Conservation (phyloP, 2,329 filamentous ascomycete species). For the Sarocladium oryzae region DNA sequence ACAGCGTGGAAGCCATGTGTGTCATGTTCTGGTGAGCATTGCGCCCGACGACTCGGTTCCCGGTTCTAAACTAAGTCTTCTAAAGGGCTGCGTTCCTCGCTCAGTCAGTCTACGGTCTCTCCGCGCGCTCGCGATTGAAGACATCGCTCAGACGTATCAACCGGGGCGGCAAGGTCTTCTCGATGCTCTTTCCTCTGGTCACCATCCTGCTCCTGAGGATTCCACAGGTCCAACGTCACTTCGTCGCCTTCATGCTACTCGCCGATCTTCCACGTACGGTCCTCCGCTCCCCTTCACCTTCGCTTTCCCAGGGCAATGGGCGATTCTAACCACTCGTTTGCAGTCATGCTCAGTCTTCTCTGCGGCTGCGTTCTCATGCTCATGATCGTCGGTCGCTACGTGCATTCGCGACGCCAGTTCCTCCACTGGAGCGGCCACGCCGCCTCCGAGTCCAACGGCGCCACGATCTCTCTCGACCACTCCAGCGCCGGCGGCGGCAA, state of each 20-base stretch:
- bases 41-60: neutral
- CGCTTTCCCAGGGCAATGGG: too few species aligned
- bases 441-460: neutral
- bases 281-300: too few species aligned
- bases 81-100: neutral
- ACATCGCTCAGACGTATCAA: neutral
- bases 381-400: neutral
- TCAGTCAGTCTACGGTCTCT: neutral
- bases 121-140: neutral
- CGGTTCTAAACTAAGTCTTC: neutral
- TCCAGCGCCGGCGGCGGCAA: neutral
- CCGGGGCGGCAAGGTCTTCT: neutral
- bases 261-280: neutral
- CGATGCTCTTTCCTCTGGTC: neutral
- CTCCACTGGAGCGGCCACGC: neutral
- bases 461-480: neutral
- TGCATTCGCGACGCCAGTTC: neutral
- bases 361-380: neutral
- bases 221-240: neutral
- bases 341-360: conserved; percentile 1
- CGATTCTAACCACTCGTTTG: neutral
- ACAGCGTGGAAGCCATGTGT: neutral
- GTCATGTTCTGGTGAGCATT: neutral
- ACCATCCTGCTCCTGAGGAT: neutral
- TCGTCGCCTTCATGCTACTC: neutral